Conservation (phyloP, 805 yeast species). For the Lachancea mirantina region DNA sequence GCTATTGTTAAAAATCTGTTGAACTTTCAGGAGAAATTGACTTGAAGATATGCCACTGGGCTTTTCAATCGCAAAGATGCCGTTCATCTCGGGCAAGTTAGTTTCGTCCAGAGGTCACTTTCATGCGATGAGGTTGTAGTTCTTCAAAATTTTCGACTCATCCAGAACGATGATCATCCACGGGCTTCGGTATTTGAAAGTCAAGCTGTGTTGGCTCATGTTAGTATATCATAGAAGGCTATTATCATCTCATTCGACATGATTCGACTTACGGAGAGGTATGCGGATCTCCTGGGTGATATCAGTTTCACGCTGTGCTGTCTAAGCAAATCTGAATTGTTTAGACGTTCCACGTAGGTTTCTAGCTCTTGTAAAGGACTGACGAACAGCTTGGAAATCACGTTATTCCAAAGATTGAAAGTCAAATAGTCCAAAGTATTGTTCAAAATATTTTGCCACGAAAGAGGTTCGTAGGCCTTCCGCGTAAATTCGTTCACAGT, state of each 20-base stretch:
- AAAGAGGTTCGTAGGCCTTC: constrained; percentile 36
- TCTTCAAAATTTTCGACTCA: constrained; percentile 4
- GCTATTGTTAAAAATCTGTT: constrained; percentile 54
- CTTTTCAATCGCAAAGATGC: constrained; percentile 85
- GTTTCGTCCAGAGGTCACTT: not conserved
- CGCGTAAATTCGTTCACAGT: constrained; percentile 38
- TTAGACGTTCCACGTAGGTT: constrained; percentile 31
- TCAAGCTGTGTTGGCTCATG: constrained; percentile 10
- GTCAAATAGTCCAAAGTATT: constrained; percentile 33
- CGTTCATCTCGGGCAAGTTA: constrained; percentile 54
- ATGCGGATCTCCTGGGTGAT: constrained; percentile 47
- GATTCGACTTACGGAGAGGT: constrained; percentile 38
- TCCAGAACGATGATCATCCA: constrained; percentile 7
- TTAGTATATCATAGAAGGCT: constrained; percentile 4
- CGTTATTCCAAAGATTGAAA: constrained; percentile 35
- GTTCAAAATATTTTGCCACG: constrained; percentile 37
- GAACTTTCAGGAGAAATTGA: constrained; percentile 59
- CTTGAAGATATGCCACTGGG: constrained; percentile 83
- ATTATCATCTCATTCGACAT: not conserved
- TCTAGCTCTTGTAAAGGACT: constrained; percentile 37
- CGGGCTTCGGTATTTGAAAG: constrained; percentile 16
- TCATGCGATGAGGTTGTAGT: constrained; percentile 1
- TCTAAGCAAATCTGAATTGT: constrained; percentile 18
- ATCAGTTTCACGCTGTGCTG: constrained; percentile 35
- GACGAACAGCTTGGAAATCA: constrained; percentile 14